Evolutionary conservation across 495 filamentous ascomycete species (phyloP).

Genomic region (Sporormia fimetaria): DNA sequence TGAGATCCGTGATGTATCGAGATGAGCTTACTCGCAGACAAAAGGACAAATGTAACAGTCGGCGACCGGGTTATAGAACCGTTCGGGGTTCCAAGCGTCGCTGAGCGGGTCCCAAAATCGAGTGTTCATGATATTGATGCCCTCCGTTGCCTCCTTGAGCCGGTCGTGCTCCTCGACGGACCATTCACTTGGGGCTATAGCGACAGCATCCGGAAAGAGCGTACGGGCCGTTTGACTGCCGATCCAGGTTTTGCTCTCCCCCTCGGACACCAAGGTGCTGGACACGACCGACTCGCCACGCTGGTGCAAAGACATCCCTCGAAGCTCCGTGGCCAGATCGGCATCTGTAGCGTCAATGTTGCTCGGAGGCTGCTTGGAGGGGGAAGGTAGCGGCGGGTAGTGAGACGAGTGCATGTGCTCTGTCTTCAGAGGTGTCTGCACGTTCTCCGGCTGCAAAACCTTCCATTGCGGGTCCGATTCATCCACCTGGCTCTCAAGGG

Average conservation of each 20-base stretch:
- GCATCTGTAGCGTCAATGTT: not conserved
- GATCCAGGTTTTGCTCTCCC: slow-evolving; percentile 4
- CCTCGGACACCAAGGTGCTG: not conserved
- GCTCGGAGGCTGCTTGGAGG: too few species aligned
- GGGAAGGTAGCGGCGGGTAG: slow-evolving; percentile 11
- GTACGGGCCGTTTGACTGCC: not conserved
- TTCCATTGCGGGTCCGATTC: slow-evolving; percentile 1
- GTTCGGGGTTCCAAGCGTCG: slow-evolving; percentile 23
- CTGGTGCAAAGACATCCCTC: not conserved
- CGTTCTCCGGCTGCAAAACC: slow-evolving; percentile 2
- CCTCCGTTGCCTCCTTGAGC: slow-evolving; percentile 5
- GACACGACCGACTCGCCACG: not conserved
- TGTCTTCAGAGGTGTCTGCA: not conserved
- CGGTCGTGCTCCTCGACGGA: slow-evolving; percentile 5
- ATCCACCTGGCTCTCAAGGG: not conserved
- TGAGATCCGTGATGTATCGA: not conserved
- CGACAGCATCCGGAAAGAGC: slow-evolving; percentile 25
- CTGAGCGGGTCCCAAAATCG: slow-evolving; percentile 31
- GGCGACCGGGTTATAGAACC: slow-evolving; percentile 24
- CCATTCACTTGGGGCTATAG: slow-evolving; percentile 10
- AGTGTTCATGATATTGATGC: slow-evolving; percentile 23
- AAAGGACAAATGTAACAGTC: slow-evolving; percentile 29
- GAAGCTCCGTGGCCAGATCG: not conserved
- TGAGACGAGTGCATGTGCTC: not conserved
- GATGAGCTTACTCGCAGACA: slow-evolving; percentile 27